These are phyloP conservation scores for Huntiella savannae DNA, from an alignment of 2,329 filamentous ascomycete genomes.

Conservation along the genomic window DNA sequence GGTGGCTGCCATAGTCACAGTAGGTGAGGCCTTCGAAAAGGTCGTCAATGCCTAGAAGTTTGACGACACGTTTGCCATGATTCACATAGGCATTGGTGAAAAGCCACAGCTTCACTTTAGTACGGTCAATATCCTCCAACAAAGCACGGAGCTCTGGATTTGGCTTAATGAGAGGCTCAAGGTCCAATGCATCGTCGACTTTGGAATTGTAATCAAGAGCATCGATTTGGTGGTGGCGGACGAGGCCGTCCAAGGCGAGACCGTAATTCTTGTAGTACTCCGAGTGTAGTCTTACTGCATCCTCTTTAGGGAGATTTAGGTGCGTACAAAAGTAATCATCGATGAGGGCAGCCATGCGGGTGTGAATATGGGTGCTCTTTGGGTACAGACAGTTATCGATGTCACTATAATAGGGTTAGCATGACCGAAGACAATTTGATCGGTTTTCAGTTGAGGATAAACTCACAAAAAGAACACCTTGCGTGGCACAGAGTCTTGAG, in stretches of 20 bases:
- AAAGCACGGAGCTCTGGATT: conserved; percentile 55
- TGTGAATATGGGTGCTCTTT: conserved; percentile 67
- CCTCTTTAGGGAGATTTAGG: conserved; percentile 51
- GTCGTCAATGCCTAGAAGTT: conserved; percentile 63
- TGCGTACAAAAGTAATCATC: conserved; percentile 44
- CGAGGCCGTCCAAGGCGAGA: conserved; percentile 87
- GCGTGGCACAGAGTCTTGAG: neutral
- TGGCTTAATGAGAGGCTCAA: conserved; percentile 68
- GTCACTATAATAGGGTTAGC: conserved; percentile 42
- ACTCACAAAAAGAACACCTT: conserved; percentile 3
- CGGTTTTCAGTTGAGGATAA: neutral
- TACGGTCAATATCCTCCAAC: conserved; percentile 63
- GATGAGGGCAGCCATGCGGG: conserved; percentile 76
- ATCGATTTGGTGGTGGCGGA: conserved; percentile 86
- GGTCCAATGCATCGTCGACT: conserved; percentile 83
- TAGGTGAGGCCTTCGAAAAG: conserved; percentile 89
- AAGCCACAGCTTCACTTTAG: conserved; percentile 77
- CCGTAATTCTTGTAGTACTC: conserved; percentile 95
- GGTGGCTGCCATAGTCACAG: conserved; percentile 63
- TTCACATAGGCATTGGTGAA: conserved; percentile 92
- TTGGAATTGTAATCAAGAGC: conserved; percentile 84
- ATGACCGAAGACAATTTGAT: neutral
- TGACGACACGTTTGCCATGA: conserved; percentile 67
- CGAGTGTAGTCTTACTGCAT: conserved; percentile 70
- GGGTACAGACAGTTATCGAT: conserved; percentile 97